A percentile compares a stretch with the other conserved stretches of the same genome.
These are phyloP conservation scores for Colletotrichum echinochloae DNA, from an alignment of 2,329 filamentous ascomycete genomes.

Conservation along the genomic window DNA sequence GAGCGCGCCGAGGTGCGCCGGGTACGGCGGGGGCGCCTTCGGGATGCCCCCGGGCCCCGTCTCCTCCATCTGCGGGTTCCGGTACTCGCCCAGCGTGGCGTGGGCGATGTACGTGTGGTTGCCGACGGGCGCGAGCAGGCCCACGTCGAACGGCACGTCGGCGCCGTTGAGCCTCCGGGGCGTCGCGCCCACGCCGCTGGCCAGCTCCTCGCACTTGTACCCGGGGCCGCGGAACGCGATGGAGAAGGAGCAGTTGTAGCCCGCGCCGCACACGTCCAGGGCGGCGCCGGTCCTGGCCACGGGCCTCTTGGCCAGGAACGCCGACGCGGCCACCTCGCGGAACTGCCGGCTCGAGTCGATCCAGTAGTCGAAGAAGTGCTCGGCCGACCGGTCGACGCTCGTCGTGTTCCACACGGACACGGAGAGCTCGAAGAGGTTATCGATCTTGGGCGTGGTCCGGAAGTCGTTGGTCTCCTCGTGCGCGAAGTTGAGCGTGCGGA, in stretches of 20 bases:
- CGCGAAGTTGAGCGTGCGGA: conserved; percentile 50
- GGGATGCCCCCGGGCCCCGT: conserved; percentile 46
- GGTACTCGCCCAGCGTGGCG: conserved; percentile 47
- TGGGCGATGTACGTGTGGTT: conserved; percentile 49
- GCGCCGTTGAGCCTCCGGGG: conserved; percentile 43
- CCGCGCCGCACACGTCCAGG: conserved; percentile 48
- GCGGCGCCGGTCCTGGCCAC: conserved; percentile 45
- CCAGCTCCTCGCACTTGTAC: conserved; percentile 51
- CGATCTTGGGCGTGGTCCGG: conserved; percentile 47
- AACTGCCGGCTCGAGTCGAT: conserved; percentile 44
- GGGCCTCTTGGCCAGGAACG: conserved; percentile 44
- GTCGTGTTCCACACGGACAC: conserved; percentile 51
- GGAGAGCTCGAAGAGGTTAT: conserved; percentile 46
- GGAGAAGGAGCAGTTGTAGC: conserved; percentile 52
- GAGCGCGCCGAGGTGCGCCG: conserved; percentile 49
- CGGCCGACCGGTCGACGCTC: conserved; percentile 30
- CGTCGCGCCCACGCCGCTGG: conserved; percentile 46
- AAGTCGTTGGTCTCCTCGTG: conserved; percentile 51
- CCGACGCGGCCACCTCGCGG: conserved; percentile 46
- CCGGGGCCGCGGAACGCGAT: conserved; percentile 51
- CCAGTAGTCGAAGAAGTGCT: conserved; percentile 51
- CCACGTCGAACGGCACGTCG: conserved; percentile 45
- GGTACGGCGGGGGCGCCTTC: conserved; percentile 41
- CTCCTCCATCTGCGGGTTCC: conserved; percentile 43
- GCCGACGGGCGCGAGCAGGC: conserved; percentile 46